Evolutionary conservation across 768 basidiomycete genomes (phyloP).

Genomic region (Mycena belliarum): DNA sequence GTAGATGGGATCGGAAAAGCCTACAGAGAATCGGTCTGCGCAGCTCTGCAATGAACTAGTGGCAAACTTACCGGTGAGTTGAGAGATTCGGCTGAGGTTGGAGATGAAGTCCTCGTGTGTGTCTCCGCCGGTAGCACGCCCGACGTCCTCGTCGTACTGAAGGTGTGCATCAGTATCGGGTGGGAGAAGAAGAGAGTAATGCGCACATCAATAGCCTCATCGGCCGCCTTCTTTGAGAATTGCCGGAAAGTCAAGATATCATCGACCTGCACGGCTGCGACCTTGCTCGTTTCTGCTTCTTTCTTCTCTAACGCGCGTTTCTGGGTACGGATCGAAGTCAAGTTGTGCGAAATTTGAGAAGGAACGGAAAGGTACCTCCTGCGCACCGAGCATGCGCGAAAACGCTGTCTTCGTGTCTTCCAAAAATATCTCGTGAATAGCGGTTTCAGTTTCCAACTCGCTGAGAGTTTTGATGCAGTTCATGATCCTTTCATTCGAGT

Average conservation of each 20-base stretch:
- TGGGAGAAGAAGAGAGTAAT: not conserved
- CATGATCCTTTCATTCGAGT: constrained; percentile 94
- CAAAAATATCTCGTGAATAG: constrained; percentile 73
- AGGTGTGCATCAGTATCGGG: not conserved
- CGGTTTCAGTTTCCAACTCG: constrained; percentile 59
- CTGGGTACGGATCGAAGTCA: constrained; percentile 44
- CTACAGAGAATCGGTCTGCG: constrained; percentile 30
- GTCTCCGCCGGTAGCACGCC: constrained; percentile 81
- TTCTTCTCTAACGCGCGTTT: constrained; percentile 92
- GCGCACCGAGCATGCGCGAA: constrained; percentile 91
- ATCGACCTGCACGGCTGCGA: constrained; percentile 83
- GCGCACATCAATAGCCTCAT: constrained; percentile 74
- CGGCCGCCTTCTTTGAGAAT: constrained; percentile 88
- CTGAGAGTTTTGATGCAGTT: constrained; percentile 94
- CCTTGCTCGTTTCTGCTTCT: constrained; percentile 70
- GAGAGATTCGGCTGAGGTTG: constrained; percentile 88
- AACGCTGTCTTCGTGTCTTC: constrained; percentile 90
- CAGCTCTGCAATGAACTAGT: not conserved
- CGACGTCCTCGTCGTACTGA: constrained; percentile 88
- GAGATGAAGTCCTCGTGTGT: constrained; percentile 92
- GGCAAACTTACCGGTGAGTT: constrained; percentile 74
- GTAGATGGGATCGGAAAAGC: constrained; percentile 98
- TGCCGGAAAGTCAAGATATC: constrained; percentile 91
- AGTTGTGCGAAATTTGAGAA: not conserved
- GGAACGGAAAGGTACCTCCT: constrained; percentile 61